Evolutionary conservation across 257 asterid species (phyloP), one percentile per base, ranked within the genome.

Genomic region (Solanum habrochaites): DNA sequence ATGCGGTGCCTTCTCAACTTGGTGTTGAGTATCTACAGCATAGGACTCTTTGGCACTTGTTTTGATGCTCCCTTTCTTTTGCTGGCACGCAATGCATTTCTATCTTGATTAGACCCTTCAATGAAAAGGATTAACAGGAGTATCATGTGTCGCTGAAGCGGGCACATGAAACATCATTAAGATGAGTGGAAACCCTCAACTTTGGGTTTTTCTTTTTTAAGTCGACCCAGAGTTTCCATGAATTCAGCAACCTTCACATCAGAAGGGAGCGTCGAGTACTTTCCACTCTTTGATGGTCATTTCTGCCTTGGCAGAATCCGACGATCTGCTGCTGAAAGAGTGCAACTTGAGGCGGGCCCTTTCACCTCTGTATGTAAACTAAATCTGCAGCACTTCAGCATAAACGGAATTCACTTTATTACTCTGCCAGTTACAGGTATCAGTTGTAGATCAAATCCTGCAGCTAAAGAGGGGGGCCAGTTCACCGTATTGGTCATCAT

Each of bases 71-170:
- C 87, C 40, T 82, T 86, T 43, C 74, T 87, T 45, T 74, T 88
- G 45, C 78, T 81, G 73, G 32, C 16, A 80, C 78, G 60, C 69
- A 69, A 40, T 78, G 39, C 83, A 80, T 88, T 78, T 87, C 85
- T 90, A 82, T 86, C 88, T 69, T 81, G 77, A 52, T 83, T 88
- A 66, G 85, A 84, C 88, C 75, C 91, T 81, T 66, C 80, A 32
- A 77, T 32, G 20, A 83, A 67, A n/a, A 88, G 67, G 86, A 84
- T 86, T 87, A 78, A 42, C 37, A 75, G 86, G 40, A 75, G 88
- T 64, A 86, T 31, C 52, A 16, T 37, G 80, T 81, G 35, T 84
- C 25, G 52, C 87, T 10, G 90, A 85, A 85, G 90, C n/a, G 62
- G 86, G 45, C 85, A 85, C 66, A 70, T 29, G 85, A 81, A 82